Percentiles rank a stretch among this genome's conserved stretches.
These are phyloP conservation scores for Kondoa subrosea DNA, from an alignment of 768 basidiomycete genomes.

Conservation along the genomic window DNA sequence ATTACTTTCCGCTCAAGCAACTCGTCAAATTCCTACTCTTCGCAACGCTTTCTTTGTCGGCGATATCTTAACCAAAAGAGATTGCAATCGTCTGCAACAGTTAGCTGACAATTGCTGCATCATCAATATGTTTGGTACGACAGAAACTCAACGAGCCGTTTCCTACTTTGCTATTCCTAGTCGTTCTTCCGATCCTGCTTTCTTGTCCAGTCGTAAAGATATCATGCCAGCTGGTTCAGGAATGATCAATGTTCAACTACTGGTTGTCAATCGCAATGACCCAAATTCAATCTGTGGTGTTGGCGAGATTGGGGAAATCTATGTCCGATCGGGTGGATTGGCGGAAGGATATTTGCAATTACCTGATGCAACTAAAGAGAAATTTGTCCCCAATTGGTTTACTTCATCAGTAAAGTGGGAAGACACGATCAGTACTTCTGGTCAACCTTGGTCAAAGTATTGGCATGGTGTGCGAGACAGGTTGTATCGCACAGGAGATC, in stretches of 20 bases:
- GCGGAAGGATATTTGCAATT: slow-evolving; percentile 83
- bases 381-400: slow-evolving; percentile 95
- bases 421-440: slow-evolving; percentile 52
- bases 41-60: slow-evolving; percentile 93
- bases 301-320: slow-evolving; percentile 96
- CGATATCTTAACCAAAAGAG: slow-evolving; percentile 95
- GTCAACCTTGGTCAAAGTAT: slow-evolving; percentile 54
- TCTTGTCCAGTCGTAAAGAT: slow-evolving; percentile 85
- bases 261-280: slow-evolving; percentile 84
- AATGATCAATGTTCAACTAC: slow-evolving; percentile 92
- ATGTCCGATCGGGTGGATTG: slow-evolving; percentile 85
- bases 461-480: slow-evolving; percentile 94
- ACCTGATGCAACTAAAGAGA: slow-evolving; percentile 59
- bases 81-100: slow-evolving; percentile 81
- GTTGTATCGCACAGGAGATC: slow-evolving; percentile 94
- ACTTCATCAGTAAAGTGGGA: slow-evolving; percentile 39
- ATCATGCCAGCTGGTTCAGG: slow-evolving; percentile 94
- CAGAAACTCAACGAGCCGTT: slow-evolving; percentile 95
- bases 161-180: slow-evolving; percentile 89
- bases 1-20: slow-evolving; percentile 75
- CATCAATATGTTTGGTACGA: slow-evolving; percentile 99
- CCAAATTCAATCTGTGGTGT: slow-evolving; percentile 70
- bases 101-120: slow-evolving; percentile 83
- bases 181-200: slow-evolving; percentile 64
- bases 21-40: slow-evolving; percentile 65